A percentile compares a stretch with the other conserved stretches of the same genome.
Evolutionary conservation across 805 yeast species (phyloP).

Genomic region (Aciculoconidium aculeatum): DNA sequence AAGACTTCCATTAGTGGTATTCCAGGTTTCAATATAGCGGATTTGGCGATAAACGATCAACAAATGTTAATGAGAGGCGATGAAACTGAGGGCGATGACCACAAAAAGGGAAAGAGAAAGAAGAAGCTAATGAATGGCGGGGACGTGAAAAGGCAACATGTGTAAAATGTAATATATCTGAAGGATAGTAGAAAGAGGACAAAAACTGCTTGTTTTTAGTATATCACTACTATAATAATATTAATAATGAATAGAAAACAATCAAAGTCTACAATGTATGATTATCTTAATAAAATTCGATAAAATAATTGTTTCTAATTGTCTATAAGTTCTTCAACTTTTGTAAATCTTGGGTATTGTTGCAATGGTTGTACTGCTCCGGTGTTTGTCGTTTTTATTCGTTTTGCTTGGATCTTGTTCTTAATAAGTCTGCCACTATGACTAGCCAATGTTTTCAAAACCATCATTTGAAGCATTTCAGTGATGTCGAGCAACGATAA

Average conservation of each 20-base stretch:
- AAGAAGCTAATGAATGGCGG: slow-evolving; percentile 35
- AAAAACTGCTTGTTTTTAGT: background rate
- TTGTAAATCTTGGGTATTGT: slow-evolving; percentile 18
- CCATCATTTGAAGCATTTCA: slow-evolving; percentile 24
- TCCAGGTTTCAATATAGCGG: slow-evolving; percentile 68
- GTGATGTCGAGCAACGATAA: slow-evolving; percentile 33
- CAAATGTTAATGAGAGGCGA: slow-evolving; percentile 36
- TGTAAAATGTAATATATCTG: slow-evolving; percentile 8
- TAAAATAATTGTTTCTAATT: background rate
- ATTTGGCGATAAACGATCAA: slow-evolving; percentile 56
- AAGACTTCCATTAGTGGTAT: slow-evolving; percentile 64
- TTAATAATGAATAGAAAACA: too few species aligned
- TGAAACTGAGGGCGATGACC: slow-evolving; percentile 36
- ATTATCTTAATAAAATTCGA: slow-evolving; percentile 1
- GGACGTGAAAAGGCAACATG: slow-evolving; percentile 33
- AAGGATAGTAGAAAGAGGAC: background rate
- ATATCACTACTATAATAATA: slow-evolving; percentile 1
- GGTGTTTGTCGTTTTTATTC: slow-evolving; percentile 10
- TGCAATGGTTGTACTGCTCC: slow-evolving; percentile 19
- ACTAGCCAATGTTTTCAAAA: slow-evolving; percentile 26
- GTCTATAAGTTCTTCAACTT: slow-evolving; percentile 16
- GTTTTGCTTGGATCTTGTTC: slow-evolving; percentile 24
- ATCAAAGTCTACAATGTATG: slow-evolving; percentile 1
- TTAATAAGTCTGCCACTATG: slow-evolving; percentile 32
- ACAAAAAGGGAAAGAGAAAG: slow-evolving; percentile 29